Evolutionary conservation across 495 filamentous ascomycete genomes (phyloP).

Genomic region (Venustampulla echinocandica): DNA sequence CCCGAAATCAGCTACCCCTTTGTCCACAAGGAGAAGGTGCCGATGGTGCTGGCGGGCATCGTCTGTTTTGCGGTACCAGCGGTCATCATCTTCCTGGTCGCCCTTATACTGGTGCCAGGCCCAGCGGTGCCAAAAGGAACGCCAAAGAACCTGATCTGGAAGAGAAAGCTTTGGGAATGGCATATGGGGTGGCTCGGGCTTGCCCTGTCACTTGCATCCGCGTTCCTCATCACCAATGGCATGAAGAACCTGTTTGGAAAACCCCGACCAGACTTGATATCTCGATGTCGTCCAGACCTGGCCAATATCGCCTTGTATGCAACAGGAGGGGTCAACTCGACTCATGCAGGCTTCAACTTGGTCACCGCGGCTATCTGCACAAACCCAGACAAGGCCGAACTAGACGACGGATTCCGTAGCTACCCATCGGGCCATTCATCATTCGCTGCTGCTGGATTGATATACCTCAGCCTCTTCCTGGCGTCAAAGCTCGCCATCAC

Average conservation of each 20-base stretch:
- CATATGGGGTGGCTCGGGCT: conserved; percentile 74
- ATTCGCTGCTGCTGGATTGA: conserved; percentile 65
- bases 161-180: conserved; percentile 74
- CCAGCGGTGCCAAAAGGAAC: conserved; percentile 58
- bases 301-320: conserved; percentile 33
- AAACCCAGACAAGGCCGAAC: conserved; percentile 49
- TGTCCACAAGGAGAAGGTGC: conserved; percentile 63
- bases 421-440: conserved; percentile 65
- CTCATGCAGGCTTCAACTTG: conserved; percentile 37
- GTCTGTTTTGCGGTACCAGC: conserved; percentile 52
- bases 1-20: conserved; percentile 62
- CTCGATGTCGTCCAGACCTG: conserved; percentile 53
- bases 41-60: conserved; percentile 46
- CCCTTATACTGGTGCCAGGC: conserved; percentile 55
- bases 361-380: conserved; percentile 62
- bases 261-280: conserved; percentile 72
- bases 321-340: conserved; percentile 28
- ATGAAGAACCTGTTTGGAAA: conserved; percentile 86
- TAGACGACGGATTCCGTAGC: conserved; percentile 80
- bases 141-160: conserved; percentile 55
- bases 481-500: conserved; percentile 54
- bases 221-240: conserved; percentile 71
- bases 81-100: conserved; percentile 59
- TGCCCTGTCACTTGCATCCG: conserved; percentile 51
- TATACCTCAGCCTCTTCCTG: conserved; percentile 68